These are phyloP conservation scores for Tolypocladium endophyticum DNA, from an alignment of 2,329 filamentous ascomycete genomes.

Conservation along the genomic window DNA sequence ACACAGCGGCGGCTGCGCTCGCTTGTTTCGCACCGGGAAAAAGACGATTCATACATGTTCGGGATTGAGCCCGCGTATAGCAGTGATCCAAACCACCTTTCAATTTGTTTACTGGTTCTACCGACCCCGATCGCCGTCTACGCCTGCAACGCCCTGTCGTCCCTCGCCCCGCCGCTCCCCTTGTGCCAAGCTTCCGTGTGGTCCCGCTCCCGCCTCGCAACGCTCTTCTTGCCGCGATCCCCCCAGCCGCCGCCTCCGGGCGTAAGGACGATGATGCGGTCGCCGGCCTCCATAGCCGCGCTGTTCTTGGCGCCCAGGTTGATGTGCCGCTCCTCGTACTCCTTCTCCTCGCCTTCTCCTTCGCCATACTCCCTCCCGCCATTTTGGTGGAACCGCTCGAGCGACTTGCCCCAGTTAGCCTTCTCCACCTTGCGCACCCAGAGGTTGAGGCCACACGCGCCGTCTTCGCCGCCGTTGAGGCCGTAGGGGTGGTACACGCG, in stretches of 20 bases:
- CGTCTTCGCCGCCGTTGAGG: constrained; percentile 64
- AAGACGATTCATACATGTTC: not conserved
- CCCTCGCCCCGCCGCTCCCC: constrained; percentile 45
- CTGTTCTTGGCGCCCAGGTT: constrained; percentile 74
- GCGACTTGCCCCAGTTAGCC: constrained; percentile 35
- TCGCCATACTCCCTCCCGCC: constrained; percentile 13
- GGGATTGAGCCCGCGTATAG: not conserved
- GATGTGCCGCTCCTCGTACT: constrained; percentile 51
- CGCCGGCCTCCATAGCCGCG: constrained; percentile 63
- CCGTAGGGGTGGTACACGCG: constrained; percentile 66
- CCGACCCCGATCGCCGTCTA: constrained; percentile 13
- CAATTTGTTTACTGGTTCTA: not conserved
- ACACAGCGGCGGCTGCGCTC: not conserved
- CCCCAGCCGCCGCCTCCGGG: constrained; percentile 77
- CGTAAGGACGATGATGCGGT: constrained; percentile 67
- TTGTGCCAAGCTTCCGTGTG: constrained; percentile 40
- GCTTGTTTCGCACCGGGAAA: not conserved
- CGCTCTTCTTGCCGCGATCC: constrained; percentile 43
- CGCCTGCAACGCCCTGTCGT: constrained; percentile 49
- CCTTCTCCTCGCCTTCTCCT: constrained; percentile 17
- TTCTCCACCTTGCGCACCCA: constrained; percentile 70
- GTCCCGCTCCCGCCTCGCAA: constrained; percentile 41
- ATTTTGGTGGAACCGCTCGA: constrained; percentile 25
- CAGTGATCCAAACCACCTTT: not conserved
- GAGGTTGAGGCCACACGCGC: constrained; percentile 68